Evolutionary conservation across 768 basidiomycete species (phyloP).

Genomic region (Pisolithus microcarpus): DNA sequence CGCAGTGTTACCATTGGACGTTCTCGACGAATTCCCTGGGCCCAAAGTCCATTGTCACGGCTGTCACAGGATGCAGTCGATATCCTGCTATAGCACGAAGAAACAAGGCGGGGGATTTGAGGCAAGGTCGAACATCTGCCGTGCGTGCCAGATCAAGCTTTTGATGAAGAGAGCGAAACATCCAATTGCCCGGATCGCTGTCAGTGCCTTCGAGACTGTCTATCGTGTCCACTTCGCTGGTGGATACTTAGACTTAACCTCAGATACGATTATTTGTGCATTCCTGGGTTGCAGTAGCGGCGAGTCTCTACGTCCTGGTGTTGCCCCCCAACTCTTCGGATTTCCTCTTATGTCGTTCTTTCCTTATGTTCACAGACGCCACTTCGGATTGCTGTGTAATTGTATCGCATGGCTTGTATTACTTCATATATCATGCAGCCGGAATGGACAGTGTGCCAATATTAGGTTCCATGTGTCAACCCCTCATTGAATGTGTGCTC

Average conservation of each 20-base stretch:
- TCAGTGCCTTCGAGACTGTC: background rate
- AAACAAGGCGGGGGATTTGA: slow-evolving; percentile 13
- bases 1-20: slow-evolving; percentile 20
- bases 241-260: background rate
- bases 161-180: slow-evolving; percentile 17
- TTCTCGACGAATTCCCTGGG: slow-evolving; percentile 21
- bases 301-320: background rate
- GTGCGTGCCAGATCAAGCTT: slow-evolving; percentile 26
- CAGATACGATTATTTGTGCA: background rate
- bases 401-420: background rate
- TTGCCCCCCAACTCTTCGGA: background rate
- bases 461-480: too few species aligned
- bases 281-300: background rate
- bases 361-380: background rate
- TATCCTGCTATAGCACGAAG: slow-evolving; percentile 19
- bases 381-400: background rate
- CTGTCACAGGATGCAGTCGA: slow-evolving; percentile 22
- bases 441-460: background rate
- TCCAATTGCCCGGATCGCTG: slow-evolving; percentile 18
- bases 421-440: background rate
- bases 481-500: too few species aligned
- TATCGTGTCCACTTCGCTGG: background rate
- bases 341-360: background rate
- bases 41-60: slow-evolving; percentile 18
- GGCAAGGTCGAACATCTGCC: slow-evolving; percentile 19